Evolutionary conservation across 2,329 filamentous ascomycete species (phyloP).

Genomic region (Lecanoromycetidae sp.): DNA sequence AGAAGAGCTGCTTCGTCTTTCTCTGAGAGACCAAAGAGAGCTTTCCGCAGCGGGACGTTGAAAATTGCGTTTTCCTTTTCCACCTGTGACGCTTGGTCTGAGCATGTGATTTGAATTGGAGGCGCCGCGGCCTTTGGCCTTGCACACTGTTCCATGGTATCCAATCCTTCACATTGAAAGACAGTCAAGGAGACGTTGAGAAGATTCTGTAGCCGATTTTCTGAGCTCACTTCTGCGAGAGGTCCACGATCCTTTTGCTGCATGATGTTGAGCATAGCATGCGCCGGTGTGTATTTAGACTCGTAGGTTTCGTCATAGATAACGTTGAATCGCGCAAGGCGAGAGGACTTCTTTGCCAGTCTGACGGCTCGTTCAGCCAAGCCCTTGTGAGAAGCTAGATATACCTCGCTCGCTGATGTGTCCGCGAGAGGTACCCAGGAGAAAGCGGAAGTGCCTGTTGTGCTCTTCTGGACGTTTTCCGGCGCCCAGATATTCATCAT

Average conservation of each 20-base stretch:
- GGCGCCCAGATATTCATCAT: slow-evolving; percentile 86
- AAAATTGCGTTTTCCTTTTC: slow-evolving; percentile 69
- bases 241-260: slow-evolving; percentile 55
- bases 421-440: slow-evolving; percentile 86
- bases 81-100: slow-evolving; percentile 49
- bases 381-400: slow-evolving; percentile 54
- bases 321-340: slow-evolving; percentile 54
- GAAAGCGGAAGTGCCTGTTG: slow-evolving; percentile 54
- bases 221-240: slow-evolving; percentile 55
- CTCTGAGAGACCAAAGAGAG: slow-evolving; percentile 54
- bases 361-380: slow-evolving; percentile 63
- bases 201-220: slow-evolving; percentile 61
- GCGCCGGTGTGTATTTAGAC: slow-evolving; percentile 53
- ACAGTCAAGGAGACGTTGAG: slow-evolving; percentile 62
- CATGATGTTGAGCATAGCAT: slow-evolving; percentile 71
- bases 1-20: slow-evolving; percentile 62
- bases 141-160: slow-evolving; percentile 68
- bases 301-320: slow-evolving; percentile 57
- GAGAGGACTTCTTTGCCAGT: slow-evolving; percentile 39
- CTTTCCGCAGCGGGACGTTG: slow-evolving; percentile 61
- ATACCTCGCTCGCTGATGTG: slow-evolving; percentile 59
- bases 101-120: slow-evolving; percentile 68
- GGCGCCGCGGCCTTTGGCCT: slow-evolving; percentile 71
- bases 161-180: slow-evolving; percentile 59
- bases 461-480: slow-evolving; percentile 58